Base-by-base conservation (phyloP, 176 grass and related monocot genomes). In the Aegilops tauschii region DNA sequence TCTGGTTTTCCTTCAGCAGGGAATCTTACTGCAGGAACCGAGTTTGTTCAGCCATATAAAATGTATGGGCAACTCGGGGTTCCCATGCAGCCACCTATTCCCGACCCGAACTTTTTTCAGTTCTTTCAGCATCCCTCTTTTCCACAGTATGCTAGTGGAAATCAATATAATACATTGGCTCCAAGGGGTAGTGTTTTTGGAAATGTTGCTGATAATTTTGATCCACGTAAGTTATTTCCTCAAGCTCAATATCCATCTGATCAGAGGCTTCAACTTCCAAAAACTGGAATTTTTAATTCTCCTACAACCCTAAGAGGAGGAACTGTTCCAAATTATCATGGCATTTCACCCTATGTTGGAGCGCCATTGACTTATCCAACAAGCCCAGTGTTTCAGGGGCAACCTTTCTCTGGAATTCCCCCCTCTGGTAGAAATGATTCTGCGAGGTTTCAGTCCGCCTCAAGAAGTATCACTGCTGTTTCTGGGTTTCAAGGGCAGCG, bases 21-120 rank as follows among this genome's bases (percentile, higher is more conserved):
- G 35, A 95, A 88, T 84, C 32, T 75, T 86, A 32, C 77, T 25
- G 44, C 61, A 37, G 96, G 81, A 81, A 63, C 90, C 49, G 94
- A 99, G 68, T 88, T 89, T 84, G 47, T 90, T 76, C 92, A 94
- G 20, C 82, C 90, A 85, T 94, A 92, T 73, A 96, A 92, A 84
- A 86, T 91, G 50, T 98, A 96, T 68, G 89, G 92, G 7, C 96
- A 98, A 74, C 37, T 93, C 82, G 88, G 90, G 31, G 40, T 91
- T 75, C 73, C 92, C 29, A 84, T 94, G 79, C 92, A 91, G 32
- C 85, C 88, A 88, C 50, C 97, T 59, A 71, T 99, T 49, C 88
- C 97, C 27, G 92, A 99, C 28, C 87, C 88, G 2, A 88, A 83
- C 61, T 92, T 83, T 80, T 74, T 96, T 79, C 89, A 84, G 69